Base-by-base conservation (phyloP, 129 eudicot species). In the Tanacetum coccineum region DNA sequence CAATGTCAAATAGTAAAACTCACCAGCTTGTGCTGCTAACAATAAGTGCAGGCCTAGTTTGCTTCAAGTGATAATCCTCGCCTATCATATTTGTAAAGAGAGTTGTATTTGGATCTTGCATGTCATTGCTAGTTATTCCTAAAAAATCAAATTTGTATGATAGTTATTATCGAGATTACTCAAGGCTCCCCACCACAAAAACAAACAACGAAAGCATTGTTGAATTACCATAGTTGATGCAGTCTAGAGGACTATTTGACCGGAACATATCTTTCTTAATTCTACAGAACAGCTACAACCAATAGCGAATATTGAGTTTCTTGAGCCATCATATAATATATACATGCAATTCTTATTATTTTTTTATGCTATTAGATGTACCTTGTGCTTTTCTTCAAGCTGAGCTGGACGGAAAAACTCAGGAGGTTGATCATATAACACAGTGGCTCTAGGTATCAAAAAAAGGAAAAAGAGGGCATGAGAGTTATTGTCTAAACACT, bases 11-110 rank as follows among this genome's bases (percentile, higher is more conserved):
- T 7, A 56, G 36, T 8, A 3, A 56, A 73, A 73, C 85, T 81
- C 76, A 92, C 98, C 98, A 92, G 87, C 98, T 92, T 68, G 98
- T 92, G 79, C 98, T 92, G 78, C 98, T 92, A 47, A 92, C 96
- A 68, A 92, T 70, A 66, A 92, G 87, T 26, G 98, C 96, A 47
- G 98, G 98, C 61, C 96, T 80, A 71, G 80, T 83, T 64, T 81
- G 80, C 76, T 85, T 92, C 80, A 85, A 75, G 64, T 49, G 40
- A 70, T 81, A 77, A 71, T 78, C 70, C 55, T 70, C 40, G 13
- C 74, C 91, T 66, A 71, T 76, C 74, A 74, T 80, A 63, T 75
- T 78, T 40, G 98, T 92, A 79, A 92, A 82, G 65, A 90, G 67
- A 57, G 84, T 88, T 64, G 26, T 45, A 76, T 59, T 64, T 36